Evolutionary conservation across 805 yeast genomes (phyloP), one percentile per base, ranked within the genome.

Genomic region (Blastobotrys robertii): DNA sequence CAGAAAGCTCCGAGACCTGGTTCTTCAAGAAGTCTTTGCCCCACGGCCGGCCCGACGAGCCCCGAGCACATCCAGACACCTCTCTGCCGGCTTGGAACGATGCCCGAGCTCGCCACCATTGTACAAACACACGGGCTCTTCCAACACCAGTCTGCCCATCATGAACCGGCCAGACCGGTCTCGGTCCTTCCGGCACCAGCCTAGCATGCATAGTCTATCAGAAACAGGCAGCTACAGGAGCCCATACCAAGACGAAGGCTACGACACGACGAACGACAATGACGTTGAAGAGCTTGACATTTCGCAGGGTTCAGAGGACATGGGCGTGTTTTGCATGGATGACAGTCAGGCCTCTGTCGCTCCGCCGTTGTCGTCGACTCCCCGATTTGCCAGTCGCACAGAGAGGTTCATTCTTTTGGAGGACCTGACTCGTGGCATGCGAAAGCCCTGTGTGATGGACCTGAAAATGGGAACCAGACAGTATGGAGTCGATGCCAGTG

Each of bases 381-480:
- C 40, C 3, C 39, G 29, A 28, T 34, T 11, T 4, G 15, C 42
- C 43, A 11, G 12, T 28, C 30, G 10, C 42, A 77, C 82, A 33
- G 94, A 84, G 63, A 69, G 94, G 48, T 92, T 87, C 58, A 81
- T 92, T 32, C 63, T 92, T 8, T 67, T 92, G 39, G 98, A 94
- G 58, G 99, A 92, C 64, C 65, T 92, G 39, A 92, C 97, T 0
- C 73, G 79, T 43, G 84, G 85, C 16, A 77, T 90, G 79, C 67
- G 64, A 28, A 74, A 74, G 50, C 97, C 98, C 0, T 88, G 96
- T 58, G 97, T 90, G 0, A 66, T 92, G 39, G 99, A 92, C 63
- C 68, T 92, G 53, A 92, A 92, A 59, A 92, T 92, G 97, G 99
- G 99, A 0, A 90, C 99, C 0, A 72, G 99, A 45, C 99, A 92